Conservation (phyloP, 2,329 filamentous ascomycete genomes). For the Neurospora sp. region DNA sequence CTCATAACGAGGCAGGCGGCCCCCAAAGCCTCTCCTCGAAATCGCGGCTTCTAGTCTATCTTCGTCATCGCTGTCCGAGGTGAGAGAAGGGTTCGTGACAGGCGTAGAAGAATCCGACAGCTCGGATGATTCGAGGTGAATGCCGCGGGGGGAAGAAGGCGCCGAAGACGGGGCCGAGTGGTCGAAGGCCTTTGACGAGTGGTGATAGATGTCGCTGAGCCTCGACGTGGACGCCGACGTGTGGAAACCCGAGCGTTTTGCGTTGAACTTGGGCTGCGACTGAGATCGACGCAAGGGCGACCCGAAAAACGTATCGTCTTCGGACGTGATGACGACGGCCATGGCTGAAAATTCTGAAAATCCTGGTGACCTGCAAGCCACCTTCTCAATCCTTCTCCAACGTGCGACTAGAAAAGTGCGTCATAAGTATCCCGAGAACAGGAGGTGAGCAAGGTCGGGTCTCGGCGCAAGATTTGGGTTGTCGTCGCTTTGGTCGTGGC, state of each 20-base stretch:
- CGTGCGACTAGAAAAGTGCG: conserved; percentile 7
- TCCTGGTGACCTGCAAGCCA: conserved; percentile 19
- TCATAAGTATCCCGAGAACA: conserved; percentile 17
- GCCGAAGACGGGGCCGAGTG: conserved; percentile 42
- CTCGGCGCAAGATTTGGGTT: neutral
- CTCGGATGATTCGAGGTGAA: conserved; percentile 42
- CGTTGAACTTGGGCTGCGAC: conserved; percentile 47
- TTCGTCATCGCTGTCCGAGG: conserved; percentile 44
- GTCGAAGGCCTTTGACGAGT: conserved; percentile 32
- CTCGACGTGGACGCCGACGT: conserved; percentile 36
- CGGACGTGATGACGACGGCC: conserved; percentile 47
- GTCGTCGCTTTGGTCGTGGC: neutral
- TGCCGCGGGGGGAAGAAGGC: conserved; percentile 45
- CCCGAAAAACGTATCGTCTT: conserved; percentile 48
- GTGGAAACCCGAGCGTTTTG: conserved; percentile 32
- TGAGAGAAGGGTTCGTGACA: conserved; percentile 52
- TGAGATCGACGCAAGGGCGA: conserved; percentile 49
- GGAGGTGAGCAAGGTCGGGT: conserved; percentile 9
- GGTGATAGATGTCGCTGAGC: conserved; percentile 36
- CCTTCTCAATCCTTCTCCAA: conserved; percentile 21
- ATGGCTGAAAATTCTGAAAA: conserved; percentile 25
- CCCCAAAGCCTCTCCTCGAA: conserved; percentile 35
- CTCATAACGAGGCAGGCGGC: conserved; percentile 31
- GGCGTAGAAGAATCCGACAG: conserved; percentile 54
- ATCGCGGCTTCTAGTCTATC: conserved; percentile 32